These are phyloP conservation scores for Acer saccharum DNA, from an alignment of 345 rosid species.

Conservation along the genomic window DNA sequence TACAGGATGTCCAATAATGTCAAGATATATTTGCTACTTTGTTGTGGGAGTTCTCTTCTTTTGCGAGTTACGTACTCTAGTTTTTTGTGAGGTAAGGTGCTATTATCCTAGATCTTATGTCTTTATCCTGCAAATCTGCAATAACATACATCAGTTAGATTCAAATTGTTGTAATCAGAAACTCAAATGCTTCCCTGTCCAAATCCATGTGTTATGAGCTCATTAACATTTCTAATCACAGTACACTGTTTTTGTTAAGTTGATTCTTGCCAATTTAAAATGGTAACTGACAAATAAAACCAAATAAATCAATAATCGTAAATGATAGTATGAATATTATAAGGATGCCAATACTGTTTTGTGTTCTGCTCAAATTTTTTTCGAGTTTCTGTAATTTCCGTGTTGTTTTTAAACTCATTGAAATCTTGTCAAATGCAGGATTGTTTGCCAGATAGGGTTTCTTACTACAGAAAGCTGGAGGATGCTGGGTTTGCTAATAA, in stretches of 20 bases:
- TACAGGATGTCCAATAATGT: constrained; percentile 34
- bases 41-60: constrained; percentile 23
- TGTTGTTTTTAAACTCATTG: background rate
- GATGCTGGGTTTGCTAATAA: constrained; percentile 20
- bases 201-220: background rate
- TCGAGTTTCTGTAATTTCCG: background rate
- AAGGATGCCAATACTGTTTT: background rate
- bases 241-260: background rate
- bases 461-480: constrained; percentile 10
- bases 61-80: constrained; percentile 5
- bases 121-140: background rate
- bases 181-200: background rate
- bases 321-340: background rate
- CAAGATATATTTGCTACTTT: constrained; percentile 19
- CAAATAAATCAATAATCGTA: background rate
- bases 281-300: background rate
- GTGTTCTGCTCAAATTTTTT: background rate
- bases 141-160: background rate
- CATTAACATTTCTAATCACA: background rate
- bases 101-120: background rate
- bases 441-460: constrained; percentile 14
- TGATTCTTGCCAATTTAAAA: background rate
- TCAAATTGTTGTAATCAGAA: background rate
- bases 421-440: constrained; percentile 23
- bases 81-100: constrained; percentile 16